Evolutionary conservation across 2,329 filamentous ascomycete species (phyloP).

Genomic region (Fusarium bactridioides): DNA sequence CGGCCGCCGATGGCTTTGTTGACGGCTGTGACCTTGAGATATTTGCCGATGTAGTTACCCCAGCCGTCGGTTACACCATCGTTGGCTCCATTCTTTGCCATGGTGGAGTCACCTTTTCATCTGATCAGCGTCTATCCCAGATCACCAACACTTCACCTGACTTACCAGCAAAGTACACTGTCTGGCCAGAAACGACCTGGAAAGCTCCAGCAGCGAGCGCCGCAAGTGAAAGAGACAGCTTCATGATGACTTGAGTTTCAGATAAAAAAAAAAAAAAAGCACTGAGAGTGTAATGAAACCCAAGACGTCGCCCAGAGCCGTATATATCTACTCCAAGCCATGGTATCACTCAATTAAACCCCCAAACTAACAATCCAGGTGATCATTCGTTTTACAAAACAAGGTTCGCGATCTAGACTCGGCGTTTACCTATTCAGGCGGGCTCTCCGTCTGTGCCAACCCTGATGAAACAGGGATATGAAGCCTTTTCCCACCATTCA

Average conservation of each 20-base stretch:
- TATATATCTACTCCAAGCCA: constrained; percentile 8
- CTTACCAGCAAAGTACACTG: constrained; percentile 56
- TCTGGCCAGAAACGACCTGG: constrained; percentile 14
- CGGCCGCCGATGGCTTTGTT: constrained; percentile 74
- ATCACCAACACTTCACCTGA: rapidly evolving
- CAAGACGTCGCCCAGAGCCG: background rate
- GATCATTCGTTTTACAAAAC: constrained; percentile 16
- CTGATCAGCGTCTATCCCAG: background rate
- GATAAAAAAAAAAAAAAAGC: background rate
- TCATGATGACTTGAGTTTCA: constrained; percentile 27
- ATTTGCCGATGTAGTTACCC: constrained; percentile 67
- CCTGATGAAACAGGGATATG: constrained; percentile 1
- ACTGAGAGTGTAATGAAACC: background rate
- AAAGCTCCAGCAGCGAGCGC: constrained; percentile 28
- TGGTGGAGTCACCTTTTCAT: constrained; percentile 62
- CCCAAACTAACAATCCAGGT: background rate
- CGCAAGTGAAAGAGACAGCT: constrained; percentile 26
- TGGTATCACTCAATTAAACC: background rate
- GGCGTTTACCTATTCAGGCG: constrained; percentile 15
- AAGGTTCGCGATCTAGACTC: constrained; percentile 11
- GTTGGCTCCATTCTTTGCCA: constrained; percentile 57
- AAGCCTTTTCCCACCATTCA: constrained; percentile 29
- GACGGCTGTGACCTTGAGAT: constrained; percentile 53
- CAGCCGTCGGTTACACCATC: constrained; percentile 62
- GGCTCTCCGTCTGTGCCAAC: background rate